Percentiles rank a stretch among this genome's conserved stretches.
Evolutionary conservation across 1,139 yeast genomes (phyloP).

Genomic region (Candida sanyaensis): DNA sequence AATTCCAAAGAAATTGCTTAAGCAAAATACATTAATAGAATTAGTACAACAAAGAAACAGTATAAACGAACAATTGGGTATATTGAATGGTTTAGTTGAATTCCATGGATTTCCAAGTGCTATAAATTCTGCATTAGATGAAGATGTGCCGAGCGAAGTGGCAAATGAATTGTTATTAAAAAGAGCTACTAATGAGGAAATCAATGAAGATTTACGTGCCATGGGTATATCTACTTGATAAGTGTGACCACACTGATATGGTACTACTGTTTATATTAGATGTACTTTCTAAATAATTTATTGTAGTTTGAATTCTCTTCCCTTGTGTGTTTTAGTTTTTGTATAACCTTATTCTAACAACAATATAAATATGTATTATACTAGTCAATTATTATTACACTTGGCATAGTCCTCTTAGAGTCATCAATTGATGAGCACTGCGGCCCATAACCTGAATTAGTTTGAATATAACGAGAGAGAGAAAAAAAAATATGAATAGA

Average conservation of each 20-base stretch:
- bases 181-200: slow-evolving; percentile 61
- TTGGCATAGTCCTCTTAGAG: too few relatives aligned
- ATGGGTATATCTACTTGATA: slow-evolving; percentile 40
- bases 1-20: slow-evolving; percentile 35
- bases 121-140: slow-evolving; percentile 36
- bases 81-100: slow-evolving; percentile 56
- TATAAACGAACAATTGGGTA: slow-evolving; percentile 56
- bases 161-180: slow-evolving; percentile 42
- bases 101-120: slow-evolving; percentile 74
- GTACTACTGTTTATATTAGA: too few relatives aligned
- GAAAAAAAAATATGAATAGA: background rate
- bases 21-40: slow-evolving; percentile 41
- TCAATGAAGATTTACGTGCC: slow-evolving; percentile 56
- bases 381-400: background rate
- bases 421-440: too few relatives aligned
- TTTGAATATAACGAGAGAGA: too few relatives aligned
- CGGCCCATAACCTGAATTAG: background rate
- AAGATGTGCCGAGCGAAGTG: slow-evolving; percentile 27
- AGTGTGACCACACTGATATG: background rate
- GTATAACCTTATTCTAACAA: background rate
- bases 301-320: background rate
- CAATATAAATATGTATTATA: background rate
- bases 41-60: slow-evolving; percentile 57
- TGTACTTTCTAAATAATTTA: background rate
- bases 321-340: background rate